Conservation (phyloP, 2,329 filamentous ascomycete genomes). For the Colletotrichum eremochloae region DNA sequence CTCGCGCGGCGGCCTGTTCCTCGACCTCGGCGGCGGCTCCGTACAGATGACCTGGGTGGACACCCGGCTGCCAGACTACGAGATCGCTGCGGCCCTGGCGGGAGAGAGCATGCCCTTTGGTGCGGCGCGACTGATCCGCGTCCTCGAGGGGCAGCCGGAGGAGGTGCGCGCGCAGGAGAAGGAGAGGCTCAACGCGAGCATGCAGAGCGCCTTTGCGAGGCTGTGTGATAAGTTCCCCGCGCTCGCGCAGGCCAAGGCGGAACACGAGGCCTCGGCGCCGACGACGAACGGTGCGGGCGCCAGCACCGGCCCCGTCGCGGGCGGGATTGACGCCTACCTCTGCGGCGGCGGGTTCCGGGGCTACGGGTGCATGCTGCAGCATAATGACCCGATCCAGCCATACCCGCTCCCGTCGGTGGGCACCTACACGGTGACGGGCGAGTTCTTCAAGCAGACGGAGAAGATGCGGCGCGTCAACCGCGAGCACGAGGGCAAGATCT, state of each 20-base stretch:
- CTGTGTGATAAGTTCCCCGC: slow-evolving; percentile 62
- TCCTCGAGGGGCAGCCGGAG: slow-evolving; percentile 58
- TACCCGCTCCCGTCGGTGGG: slow-evolving; percentile 90
- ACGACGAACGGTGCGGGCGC: slow-evolving; percentile 48
- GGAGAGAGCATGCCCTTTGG: slow-evolving; percentile 73
- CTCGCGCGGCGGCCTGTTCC: slow-evolving; percentile 76
- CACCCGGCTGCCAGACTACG: slow-evolving; percentile 61
- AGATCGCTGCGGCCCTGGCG: slow-evolving; percentile 64
- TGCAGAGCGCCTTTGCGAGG: slow-evolving; percentile 71
- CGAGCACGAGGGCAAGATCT: slow-evolving; percentile 69
- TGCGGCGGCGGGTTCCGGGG: slow-evolving; percentile 92
- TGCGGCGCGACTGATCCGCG: slow-evolving; percentile 67
- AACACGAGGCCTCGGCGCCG: slow-evolving; percentile 41
- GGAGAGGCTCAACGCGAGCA: slow-evolving; percentile 67
- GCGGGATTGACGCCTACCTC: slow-evolving; percentile 80
- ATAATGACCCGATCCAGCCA: slow-evolving; percentile 77
- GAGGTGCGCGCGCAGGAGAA: slow-evolving; percentile 61
- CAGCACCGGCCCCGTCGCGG: slow-evolving; percentile 43
- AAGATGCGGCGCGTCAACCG: slow-evolving; percentile 66
- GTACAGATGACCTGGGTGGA: slow-evolving; percentile 76
- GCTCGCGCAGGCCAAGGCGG: slow-evolving; percentile 56
- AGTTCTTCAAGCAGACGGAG: slow-evolving; percentile 69
- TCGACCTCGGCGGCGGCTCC: slow-evolving; percentile 85
- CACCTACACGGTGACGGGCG: slow-evolving; percentile 76
- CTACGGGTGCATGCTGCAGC: slow-evolving; percentile 92